Evolutionary conservation across 805 yeast species (phyloP).

Genomic region (Cyberlindnera lachancei): DNA sequence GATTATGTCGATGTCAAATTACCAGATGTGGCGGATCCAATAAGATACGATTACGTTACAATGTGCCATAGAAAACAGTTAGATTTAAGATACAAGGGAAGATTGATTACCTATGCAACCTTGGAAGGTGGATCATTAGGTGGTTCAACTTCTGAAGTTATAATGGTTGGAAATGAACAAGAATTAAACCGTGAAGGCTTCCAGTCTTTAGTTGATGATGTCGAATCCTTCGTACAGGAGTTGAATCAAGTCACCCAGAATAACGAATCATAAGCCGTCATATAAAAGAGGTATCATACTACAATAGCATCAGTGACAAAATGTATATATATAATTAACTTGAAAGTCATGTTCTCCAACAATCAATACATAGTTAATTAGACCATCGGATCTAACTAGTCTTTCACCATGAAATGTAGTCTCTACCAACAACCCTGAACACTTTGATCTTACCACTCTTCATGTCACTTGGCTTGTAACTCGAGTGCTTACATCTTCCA

Average conservation of each 20-base stretch:
- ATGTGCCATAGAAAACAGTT: constrained; percentile 38
- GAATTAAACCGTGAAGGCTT: constrained; percentile 13
- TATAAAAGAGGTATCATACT: no score
- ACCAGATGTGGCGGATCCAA: constrained; percentile 27
- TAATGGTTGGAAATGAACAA: constrained; percentile 32
- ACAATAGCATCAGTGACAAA: not conserved
- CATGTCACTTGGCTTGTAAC: constrained; percentile 66
- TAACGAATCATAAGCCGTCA: not conserved
- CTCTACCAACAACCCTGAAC: constrained; percentile 71
- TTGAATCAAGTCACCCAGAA: not conserved
- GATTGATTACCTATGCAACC: constrained; percentile 33
- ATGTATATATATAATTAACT: not conserved
- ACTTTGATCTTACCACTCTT: constrained; percentile 73
- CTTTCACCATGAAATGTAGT: constrained; percentile 69
- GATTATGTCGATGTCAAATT: constrained; percentile 32
- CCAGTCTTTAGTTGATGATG: constrained; percentile 12
- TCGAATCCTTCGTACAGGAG: constrained; percentile 12
- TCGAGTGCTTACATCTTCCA: constrained; percentile 49
- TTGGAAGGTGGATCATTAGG: constrained; percentile 55
- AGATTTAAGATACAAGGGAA: constrained; percentile 31
- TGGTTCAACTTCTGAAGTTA: constrained; percentile 44
- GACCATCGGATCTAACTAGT: not conserved
- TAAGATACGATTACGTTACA: constrained; percentile 38
- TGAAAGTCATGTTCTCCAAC: no score
- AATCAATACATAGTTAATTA: not conserved